Evolutionary conservation across 805 yeast species (phyloP).

Genomic region (Debaryomyces prosopidis): DNA sequence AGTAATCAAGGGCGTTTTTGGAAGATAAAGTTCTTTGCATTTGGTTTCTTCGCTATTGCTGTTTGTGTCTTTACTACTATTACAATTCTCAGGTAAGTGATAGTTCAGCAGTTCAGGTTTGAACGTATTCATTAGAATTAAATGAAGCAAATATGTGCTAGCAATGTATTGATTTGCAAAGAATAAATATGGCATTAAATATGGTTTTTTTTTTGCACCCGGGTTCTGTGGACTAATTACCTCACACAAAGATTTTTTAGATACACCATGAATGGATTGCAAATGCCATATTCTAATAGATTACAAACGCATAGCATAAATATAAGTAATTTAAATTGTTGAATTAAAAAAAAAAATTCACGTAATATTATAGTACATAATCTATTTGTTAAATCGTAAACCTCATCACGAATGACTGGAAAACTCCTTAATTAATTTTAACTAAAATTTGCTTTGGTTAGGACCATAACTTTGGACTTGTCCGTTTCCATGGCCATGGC

Average conservation of each 20-base stretch:
- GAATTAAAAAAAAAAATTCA: conserved; percentile 1
- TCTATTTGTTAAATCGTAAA: conserved; percentile 1
- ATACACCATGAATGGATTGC: neutral
- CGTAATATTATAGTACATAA: conserved; percentile 8
- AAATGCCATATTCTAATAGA: no score
- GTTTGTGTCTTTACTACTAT: no score
- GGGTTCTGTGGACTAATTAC: neutral
- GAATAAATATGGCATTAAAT: no score
- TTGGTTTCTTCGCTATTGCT: no score
- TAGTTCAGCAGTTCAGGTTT: neutral
- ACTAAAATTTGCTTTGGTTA: conserved; percentile 1
- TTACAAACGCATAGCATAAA: neutral
- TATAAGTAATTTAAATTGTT: neutral
- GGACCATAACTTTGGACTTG: conserved; percentile 1
- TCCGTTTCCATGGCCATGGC: neutral
- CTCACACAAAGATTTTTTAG: neutral
- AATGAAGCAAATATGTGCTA: no score
- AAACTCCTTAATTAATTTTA: neutral
- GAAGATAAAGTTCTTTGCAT: neutral
- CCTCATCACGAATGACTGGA: neutral
- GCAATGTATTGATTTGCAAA: no score
- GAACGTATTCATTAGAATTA: neutral
- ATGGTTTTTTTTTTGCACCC: neutral
- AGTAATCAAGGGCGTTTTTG: conserved; percentile 4
- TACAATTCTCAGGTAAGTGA: neutral